A percentile compares a stretch with the other conserved stretches of the same genome.
Evolutionary conservation across 768 basidiomycete genomes (phyloP).

Genomic region (Grammothele lineata): DNA sequence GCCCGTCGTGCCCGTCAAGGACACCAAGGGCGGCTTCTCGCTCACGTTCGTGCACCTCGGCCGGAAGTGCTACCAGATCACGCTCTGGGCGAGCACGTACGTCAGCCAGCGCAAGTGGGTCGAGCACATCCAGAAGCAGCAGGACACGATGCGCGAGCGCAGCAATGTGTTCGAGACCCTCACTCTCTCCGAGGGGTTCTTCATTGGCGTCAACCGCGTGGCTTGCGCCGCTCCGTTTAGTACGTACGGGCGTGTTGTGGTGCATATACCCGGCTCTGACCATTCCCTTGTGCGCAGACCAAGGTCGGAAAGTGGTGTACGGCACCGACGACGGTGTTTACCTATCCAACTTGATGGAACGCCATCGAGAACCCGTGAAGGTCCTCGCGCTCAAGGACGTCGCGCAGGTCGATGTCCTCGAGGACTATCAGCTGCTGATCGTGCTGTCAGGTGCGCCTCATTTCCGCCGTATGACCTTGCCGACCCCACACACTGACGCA

Average conservation of each 20-base stretch:
- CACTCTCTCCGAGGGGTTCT: conserved; percentile 84
- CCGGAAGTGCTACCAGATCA: conserved; percentile 85
- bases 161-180: conserved; percentile 85
- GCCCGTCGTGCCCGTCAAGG: conserved; percentile 48
- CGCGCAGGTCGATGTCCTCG: conserved; percentile 91
- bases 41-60: conserved; percentile 95
- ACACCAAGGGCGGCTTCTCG: conserved; percentile 80
- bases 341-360: conserved; percentile 79
- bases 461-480: too few relatives aligned
- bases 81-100: conserved; percentile 86
- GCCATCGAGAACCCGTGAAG: conserved; percentile 78
- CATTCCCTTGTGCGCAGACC: conserved; percentile 50
- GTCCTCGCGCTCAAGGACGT: conserved; percentile 88
- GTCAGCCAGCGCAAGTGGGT: conserved; percentile 91
- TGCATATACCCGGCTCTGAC: too few relatives aligned
- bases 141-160: conserved; percentile 76
- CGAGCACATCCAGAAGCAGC: conserved; percentile 87
- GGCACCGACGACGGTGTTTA: conserved; percentile 99
- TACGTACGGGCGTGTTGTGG: conserved; percentile 45
- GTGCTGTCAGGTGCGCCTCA: conserved; percentile 84
- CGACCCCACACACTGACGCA: too few relatives aligned
- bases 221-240: conserved; percentile 88
- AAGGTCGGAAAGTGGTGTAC: conserved; percentile 83
- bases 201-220: conserved; percentile 78
- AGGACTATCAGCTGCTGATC: conserved; percentile 92